Base-by-base conservation (phyloP, 805 yeast species). In the Metschnikowia kunwiensis region DNA sequence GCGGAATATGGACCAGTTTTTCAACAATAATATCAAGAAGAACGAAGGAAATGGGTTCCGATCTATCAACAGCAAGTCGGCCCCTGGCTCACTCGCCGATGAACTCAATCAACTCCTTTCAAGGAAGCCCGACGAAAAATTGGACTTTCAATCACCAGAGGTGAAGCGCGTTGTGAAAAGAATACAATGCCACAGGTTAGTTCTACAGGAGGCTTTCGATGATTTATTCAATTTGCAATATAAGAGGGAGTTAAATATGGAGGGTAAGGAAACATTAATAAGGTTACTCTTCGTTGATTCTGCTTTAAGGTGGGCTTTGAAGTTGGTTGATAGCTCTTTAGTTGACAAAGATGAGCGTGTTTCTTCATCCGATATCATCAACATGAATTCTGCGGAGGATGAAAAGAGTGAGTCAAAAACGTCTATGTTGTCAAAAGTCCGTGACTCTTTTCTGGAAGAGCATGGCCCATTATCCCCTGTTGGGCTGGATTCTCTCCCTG, bases 241-340 rank as follows among this genome's bases (percentile, higher is more conserved):
- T 32, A 64, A 71, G 23, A 72, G 71, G 25, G 71, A 74, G 43
- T 65, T 86, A 44, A 78, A 74, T 16, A 43, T 77, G 9, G 80
- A 80, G 47, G 94, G 88, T 23, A 84, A 85, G 55, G 95, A 87
- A 54, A 72, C 83, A 13, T 62, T 86, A 27, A 65, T 87, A 21
- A 66, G 89, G 45, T 70, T 86, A 40, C 70, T 82, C 30, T 76
- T 82, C 38, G 65, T 86, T 48, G 88, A 83, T 50, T 76, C 82
- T 12, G 80, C 86, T 7, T 65, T 87, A 37, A 75, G 74, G 27
- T 80, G 81, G 50, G 78, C 77, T 1, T 42, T 74, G 17, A 65
- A 65, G 39, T 54, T 67, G 40, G 60, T 68, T 30, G 73, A 68
- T 43, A 49, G 50, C 18, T 60, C 65, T 1, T 54, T 65, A 25